A percentile compares a stretch with the other conserved stretches of the same genome.
Conservation (phyloP, 257 asterid genomes). For the Solanum habrochaites region DNA sequence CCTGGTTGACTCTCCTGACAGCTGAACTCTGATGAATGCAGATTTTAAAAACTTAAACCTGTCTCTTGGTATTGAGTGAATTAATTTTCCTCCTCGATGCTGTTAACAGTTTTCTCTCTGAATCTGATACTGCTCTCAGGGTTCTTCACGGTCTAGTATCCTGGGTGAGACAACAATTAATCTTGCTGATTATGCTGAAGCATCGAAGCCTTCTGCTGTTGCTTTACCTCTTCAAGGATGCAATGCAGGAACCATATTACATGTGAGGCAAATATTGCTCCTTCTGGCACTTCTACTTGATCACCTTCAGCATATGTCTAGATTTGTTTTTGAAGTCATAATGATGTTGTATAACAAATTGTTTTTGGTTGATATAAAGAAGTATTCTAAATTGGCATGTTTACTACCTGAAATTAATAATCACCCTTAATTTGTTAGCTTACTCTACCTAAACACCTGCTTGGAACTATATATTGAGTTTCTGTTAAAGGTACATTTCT, state of each 20-base stretch:
- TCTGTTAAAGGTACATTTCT: not conserved
- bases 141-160: conserved; percentile 81
- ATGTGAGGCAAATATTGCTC: conserved; percentile 35
- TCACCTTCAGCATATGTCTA: not conserved
- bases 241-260: conserved; percentile 71
- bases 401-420: not conserved
- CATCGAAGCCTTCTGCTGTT: conserved; percentile 59
- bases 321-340: not conserved
- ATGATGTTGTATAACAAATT: not conserved
- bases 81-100: not conserved
- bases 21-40: not conserved
- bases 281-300: not conserved
- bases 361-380: not conserved
- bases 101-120: not conserved
- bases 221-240: conserved; percentile 83
- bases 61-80: not conserved
- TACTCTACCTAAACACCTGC: not conserved
- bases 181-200: conserved; percentile 90
- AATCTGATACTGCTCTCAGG: conserved; percentile 36
- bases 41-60: not conserved
- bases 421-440: not conserved
- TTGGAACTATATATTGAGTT: not conserved
- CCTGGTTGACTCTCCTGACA: not conserved
- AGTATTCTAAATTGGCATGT: not conserved
- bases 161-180: conserved; percentile 90